Percentiles rank a stretch among this genome's conserved stretches.
phyloP scores from a whole-genome alignment of 73 alveolate species.

The Tetrahymena malaccensis region DNA sequence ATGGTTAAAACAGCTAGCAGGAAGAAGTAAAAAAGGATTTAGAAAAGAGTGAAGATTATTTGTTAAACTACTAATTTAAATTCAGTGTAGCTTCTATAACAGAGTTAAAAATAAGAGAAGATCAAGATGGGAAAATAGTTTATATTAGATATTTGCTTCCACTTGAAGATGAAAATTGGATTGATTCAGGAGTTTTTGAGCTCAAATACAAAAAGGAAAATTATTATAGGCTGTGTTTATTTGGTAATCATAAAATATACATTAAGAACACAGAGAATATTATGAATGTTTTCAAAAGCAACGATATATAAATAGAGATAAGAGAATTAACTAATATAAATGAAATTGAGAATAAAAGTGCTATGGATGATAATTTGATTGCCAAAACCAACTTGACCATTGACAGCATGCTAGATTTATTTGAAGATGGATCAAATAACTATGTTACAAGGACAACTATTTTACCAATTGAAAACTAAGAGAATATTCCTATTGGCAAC shows the following conservation, averaged over 20 bases:
- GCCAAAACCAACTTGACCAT: not conserved
- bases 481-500: not conserved
- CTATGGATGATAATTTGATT: not conserved
- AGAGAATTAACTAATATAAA: not conserved
- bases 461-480: not conserved
- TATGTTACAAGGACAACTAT: not conserved
- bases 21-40: not conserved
- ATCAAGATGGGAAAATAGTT: not conserved
- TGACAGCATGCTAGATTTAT: not conserved
- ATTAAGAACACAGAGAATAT: not conserved
- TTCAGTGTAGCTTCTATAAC: not conserved
- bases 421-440: not conserved
- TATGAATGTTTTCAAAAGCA: not conserved
- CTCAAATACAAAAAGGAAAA: not conserved
- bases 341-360: not conserved
- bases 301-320: not conserved
- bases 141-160: not conserved
- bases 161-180: not conserved
- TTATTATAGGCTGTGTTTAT: not conserved
- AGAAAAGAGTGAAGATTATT: not conserved
- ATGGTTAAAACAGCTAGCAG: not conserved
- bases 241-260: not conserved
- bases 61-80: not conserved
- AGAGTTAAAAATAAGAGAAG: not conserved
- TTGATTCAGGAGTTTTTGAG: not conserved